Evolutionary conservation across 2,329 filamentous ascomycete genomes (phyloP).

Genomic region (Xylariomycetidae sp.): DNA sequence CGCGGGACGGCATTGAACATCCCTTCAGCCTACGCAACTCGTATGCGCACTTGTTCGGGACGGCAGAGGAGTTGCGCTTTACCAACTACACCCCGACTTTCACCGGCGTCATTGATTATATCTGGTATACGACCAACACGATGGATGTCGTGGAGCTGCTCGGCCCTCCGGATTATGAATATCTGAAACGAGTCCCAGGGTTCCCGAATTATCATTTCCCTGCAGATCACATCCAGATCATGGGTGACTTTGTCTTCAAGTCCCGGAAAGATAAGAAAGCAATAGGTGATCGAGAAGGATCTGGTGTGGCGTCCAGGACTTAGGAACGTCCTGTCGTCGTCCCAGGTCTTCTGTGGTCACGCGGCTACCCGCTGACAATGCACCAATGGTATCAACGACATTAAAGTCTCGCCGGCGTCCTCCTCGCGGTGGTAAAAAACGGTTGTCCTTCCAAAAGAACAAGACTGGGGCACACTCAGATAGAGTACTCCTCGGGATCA

Average conservation of each 20-base stretch:
- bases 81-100: constrained; percentile 98
- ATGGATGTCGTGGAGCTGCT: constrained; percentile 80
- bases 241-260: constrained; percentile 87
- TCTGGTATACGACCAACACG: constrained; percentile 93
- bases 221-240: constrained; percentile 84
- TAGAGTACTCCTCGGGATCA: no score
- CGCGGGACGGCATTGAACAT: constrained; percentile 85
- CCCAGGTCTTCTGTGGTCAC: background rate
- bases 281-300: constrained; percentile 18
- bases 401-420: no score
- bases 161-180: constrained; percentile 79
- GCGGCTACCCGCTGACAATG: no score
- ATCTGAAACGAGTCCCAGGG: constrained; percentile 80
- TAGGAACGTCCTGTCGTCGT: constrained; percentile 3
- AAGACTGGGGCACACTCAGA: no score
- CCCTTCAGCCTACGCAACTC: constrained; percentile 91
- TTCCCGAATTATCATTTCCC: constrained; percentile 96
- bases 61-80: constrained; percentile 80
- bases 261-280: constrained; percentile 74
- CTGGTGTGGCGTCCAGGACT: constrained; percentile 13
- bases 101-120: constrained; percentile 88
- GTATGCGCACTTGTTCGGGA: constrained; percentile 76
- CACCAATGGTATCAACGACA: no score
- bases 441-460: no score
- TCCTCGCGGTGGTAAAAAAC: no score